Base-by-base conservation (phyloP, 2,329 filamentous ascomycete genomes). In the Cylindrodendrum hubeiense region DNA sequence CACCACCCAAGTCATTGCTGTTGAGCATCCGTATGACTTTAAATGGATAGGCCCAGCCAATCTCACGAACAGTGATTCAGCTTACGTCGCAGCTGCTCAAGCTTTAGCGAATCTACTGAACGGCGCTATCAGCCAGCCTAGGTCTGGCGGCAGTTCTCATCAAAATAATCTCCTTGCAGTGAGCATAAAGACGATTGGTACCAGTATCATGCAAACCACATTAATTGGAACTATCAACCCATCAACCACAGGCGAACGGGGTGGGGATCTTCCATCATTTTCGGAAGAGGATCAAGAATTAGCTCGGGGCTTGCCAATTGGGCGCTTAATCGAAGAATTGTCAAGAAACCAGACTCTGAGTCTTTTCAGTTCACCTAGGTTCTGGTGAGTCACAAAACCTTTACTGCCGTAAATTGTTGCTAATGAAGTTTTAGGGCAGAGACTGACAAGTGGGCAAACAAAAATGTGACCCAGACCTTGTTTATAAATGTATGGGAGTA, bases 301-400 rank as follows among this genome's bases (percentile, higher is more conserved):
- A 10, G 30, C 43, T 37, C 54, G 43, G 12, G 34, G 46, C 41
- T 34, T n/a, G 43, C 37, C 54, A 28, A 47, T 47, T 19, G 21
- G 41, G n/a, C 7, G 13, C n/a, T 37, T 57, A 10, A 49, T 47
- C 54, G 43, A 57, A 37, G 54, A 34, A 13, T 24, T 47, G 15
- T 47, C 28, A n/a, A 47, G 54, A 30, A 57, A 57, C 17, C 54
- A 57, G 24, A 57, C 43, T 9, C 22, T 49, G 6, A 57, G 43
- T 39, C 54, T 39, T 39, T 47, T 56, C 8, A 56, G 53, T 19
- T 33, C 15, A 10, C 17, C 24, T 24, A 17, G 54, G 21, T 57
- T 57, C 13, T 57, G 43, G 43, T 57, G n/a, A 26, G 17, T 10
- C 24, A 15, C 5, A 37, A 10, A 34, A 30, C 2, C 10, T n/a